Conservation (phyloP, 2,329 filamentous ascomycete species). For the Paracamarosporium sp. region DNA sequence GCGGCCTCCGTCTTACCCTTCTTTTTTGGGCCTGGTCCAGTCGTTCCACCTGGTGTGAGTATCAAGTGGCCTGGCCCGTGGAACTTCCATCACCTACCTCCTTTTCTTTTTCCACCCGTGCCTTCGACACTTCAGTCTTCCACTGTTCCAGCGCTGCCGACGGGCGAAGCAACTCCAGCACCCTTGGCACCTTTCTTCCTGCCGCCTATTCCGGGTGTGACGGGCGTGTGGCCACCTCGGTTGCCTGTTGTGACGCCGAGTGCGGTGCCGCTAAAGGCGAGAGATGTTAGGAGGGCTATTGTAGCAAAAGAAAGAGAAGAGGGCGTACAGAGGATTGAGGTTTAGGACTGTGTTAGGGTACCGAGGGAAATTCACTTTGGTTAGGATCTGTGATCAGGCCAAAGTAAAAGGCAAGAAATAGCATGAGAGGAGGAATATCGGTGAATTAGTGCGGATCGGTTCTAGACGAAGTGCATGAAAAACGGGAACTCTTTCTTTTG, state of each 20-base stretch:
- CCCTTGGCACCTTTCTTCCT: no score
- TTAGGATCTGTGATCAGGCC: background rate
- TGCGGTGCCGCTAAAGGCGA: background rate
- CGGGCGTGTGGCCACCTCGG: background rate
- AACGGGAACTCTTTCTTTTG: background rate
- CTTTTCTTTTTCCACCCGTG: background rate
- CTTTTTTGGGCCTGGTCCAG: conserved; percentile 25
- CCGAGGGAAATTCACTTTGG: no score
- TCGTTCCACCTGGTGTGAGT: conserved; percentile 17
- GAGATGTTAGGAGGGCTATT: background rate
- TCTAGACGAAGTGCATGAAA: background rate
- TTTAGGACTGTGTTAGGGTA: background rate
- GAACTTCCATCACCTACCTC: background rate
- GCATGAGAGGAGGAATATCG: background rate
- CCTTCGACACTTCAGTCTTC: background rate
- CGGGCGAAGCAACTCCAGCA: no score
- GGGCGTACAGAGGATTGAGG: background rate
- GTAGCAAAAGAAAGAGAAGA: background rate
- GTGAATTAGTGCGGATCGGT: no score
- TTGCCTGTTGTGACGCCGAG: background rate
- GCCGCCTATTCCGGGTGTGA: conserved; percentile 3
- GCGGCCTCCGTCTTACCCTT: conserved; percentile 17
- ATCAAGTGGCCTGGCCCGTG: conserved; percentile 19
- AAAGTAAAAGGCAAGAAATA: background rate
- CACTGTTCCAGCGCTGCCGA: background rate